phyloP scores from a whole-genome alignment of 2,329 filamentous ascomycete genomes.

The Exophiala sp. region DNA sequence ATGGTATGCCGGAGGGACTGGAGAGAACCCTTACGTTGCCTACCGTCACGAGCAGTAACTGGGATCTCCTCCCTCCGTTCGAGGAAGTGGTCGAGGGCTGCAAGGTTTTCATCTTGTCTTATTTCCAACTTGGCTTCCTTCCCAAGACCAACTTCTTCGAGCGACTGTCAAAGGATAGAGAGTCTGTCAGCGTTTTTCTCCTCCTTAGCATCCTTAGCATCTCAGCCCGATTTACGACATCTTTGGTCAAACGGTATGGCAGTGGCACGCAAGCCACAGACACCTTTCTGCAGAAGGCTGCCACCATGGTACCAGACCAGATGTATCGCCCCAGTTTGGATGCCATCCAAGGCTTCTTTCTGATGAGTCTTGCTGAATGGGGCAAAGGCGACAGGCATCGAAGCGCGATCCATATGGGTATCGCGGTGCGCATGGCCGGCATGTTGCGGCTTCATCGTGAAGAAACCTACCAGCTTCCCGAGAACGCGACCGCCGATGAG shows the following conservation, averaged over 20 bases:
- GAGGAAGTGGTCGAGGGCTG: slow-evolving; percentile 14
- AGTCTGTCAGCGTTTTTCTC: slow-evolving; percentile 6
- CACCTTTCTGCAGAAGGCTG: slow-evolving; percentile 3
- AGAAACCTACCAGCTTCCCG: slow-evolving; percentile 31
- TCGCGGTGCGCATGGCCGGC: slow-evolving; percentile 36
- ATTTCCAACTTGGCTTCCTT: slow-evolving; percentile 14
- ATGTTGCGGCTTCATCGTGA: slow-evolving; percentile 37
- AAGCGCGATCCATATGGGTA: slow-evolving; percentile 38
- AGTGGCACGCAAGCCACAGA: slow-evolving; percentile 4
- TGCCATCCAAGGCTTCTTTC: slow-evolving; percentile 8
- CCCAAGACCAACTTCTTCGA: slow-evolving; percentile 35
- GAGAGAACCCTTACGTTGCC: background rate
- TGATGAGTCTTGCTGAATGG: slow-evolving; percentile 15
- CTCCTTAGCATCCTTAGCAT: slow-evolving; percentile 13
- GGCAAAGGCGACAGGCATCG: slow-evolving; percentile 37
- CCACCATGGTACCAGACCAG: background rate
- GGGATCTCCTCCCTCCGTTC: slow-evolving; percentile 4
- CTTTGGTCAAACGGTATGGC: slow-evolving; percentile 7
- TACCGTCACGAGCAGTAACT: background rate
- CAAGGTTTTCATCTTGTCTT: slow-evolving; percentile 8
- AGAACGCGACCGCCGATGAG: slow-evolving; percentile 27
- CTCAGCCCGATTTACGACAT: slow-evolving; percentile 8
- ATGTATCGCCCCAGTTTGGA: slow-evolving; percentile 13
- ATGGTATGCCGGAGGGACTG: no score
- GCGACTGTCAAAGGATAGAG: background rate